Percentiles rank a stretch among this genome's conserved stretches.
These are phyloP conservation scores for Allantophomopsis lycopodina DNA, from an alignment of 2,329 filamentous ascomycete species.

Conservation along the genomic window DNA sequence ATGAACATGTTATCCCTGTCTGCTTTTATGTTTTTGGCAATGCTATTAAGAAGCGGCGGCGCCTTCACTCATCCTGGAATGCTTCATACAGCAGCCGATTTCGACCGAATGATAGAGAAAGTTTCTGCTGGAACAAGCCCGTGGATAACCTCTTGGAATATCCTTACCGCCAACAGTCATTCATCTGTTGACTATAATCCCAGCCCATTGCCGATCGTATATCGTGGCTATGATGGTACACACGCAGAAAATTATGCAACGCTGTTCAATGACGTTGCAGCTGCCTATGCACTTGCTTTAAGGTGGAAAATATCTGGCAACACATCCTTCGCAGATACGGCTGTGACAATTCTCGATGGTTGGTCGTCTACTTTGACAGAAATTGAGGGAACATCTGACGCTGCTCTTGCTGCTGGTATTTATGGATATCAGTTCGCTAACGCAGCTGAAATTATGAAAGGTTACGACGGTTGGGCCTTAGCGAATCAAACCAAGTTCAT, in stretches of 20 bases:
- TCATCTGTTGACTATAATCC: constrained; percentile 17
- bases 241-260: constrained; percentile 19
- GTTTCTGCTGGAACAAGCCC: constrained; percentile 19
- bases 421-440: constrained; percentile 33
- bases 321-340: constrained; percentile 21
- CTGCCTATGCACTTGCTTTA: constrained; percentile 24
- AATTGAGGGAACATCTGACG: constrained; percentile 22
- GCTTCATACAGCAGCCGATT: constrained; percentile 22
- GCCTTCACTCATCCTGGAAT: constrained; percentile 20
- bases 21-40: too few species aligned
- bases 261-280: constrained; percentile 20
- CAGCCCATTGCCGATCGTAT: constrained; percentile 17
- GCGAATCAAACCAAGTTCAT: constrained; percentile 12
- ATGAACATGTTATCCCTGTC: too few species aligned
- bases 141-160: constrained; percentile 20
- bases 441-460: constrained; percentile 26
- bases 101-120: constrained; percentile 24
- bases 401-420: constrained; percentile 24
- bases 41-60: too few species aligned
- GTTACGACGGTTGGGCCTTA: constrained; percentile 18
- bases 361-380: constrained; percentile 21
- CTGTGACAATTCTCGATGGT: constrained; percentile 21
- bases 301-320: constrained; percentile 25
- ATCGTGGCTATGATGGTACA: constrained; percentile 17
- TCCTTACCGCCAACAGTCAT: constrained; percentile 16